Evolutionary conservation across 345 rosid genomes (phyloP).

Genomic region (Alliaria petiolata): DNA sequence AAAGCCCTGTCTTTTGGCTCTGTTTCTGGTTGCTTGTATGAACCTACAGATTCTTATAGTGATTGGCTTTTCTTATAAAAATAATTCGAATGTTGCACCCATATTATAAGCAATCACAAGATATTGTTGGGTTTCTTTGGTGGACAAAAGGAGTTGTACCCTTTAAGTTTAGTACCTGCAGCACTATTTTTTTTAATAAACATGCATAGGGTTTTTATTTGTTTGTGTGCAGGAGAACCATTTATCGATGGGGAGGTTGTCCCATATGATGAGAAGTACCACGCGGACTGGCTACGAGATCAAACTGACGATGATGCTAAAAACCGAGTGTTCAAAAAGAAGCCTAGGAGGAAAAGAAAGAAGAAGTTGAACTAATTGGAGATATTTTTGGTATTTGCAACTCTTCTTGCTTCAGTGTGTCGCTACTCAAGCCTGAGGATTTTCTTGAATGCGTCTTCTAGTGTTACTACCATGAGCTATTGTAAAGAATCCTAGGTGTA

Average conservation of each 20-base stretch:
- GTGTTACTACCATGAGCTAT: slow-evolving; percentile 3
- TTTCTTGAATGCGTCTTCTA: background rate
- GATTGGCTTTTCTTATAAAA: too few species aligned
- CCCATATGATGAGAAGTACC: slow-evolving; percentile 38
- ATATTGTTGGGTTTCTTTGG: background rate
- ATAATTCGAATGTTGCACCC: too few species aligned
- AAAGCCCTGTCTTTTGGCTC: background rate
- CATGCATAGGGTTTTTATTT: too few species aligned
- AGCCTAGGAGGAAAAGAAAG: slow-evolving; percentile 28
- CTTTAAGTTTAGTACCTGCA: background rate
- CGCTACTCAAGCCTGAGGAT: background rate
- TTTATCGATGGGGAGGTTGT: slow-evolving; percentile 35
- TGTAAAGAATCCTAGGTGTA: slow-evolving; percentile 10
- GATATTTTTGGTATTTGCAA: slow-evolving; percentile 6
- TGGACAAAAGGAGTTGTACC: too few species aligned
- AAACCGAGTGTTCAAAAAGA: slow-evolving; percentile 1
- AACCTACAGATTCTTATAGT: background rate
- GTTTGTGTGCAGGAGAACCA: slow-evolving; percentile 37
- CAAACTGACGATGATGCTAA: slow-evolving; percentile 16
- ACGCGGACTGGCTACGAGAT: slow-evolving; percentile 38
- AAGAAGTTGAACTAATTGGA: background rate
- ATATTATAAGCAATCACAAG: too few species aligned
- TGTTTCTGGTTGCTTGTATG: background rate
- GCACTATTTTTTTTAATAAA: background rate
- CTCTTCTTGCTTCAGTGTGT: background rate